Base-by-base conservation (phyloP, 192 early-diverging fungal species). In the Pilaira anomala region DNA sequence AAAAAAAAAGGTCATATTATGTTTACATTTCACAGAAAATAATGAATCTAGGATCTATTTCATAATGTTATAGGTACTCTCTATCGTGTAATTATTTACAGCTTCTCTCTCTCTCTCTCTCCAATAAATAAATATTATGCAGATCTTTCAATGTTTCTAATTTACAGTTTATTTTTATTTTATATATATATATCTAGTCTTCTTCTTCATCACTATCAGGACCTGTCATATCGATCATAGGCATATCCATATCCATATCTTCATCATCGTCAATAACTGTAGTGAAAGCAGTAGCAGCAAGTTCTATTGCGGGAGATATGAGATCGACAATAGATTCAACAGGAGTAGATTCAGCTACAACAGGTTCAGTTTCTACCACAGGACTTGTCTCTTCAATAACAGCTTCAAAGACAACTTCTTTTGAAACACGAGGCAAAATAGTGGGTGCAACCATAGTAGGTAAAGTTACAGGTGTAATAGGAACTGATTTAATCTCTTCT, bases 151-250 rank as follows among this genome's bases (percentile, higher is more conserved):
- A n/a, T n/a, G n/a, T n/a, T n/a, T n/a, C n/a, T n/a, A n/a, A n/a
- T n/a, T n/a, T n/a, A n/a, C n/a, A n/a, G n/a, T n/a, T n/a, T n/a
- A n/a, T n/a, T n/a, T n/a, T n/a, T n/a, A n/a, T n/a, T n/a, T n/a
- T n/a, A n/a, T n/a, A n/a, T n/a, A n/a, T n/a, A n/a, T n/a, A n/a
- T n/a, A n/a, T n/a, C n/a, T n/a, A n/a, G n/a, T 52, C 50, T 7
- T 63, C 41, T 9, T 73, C 71, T n/a, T 63, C 65, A 46, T 73
- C 71, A 22, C 50, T 61, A 18, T 73, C 71, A 39, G 71, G 71
- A 1, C 71, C 71, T 53, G 49, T 60, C 71, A 73, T 49, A 33
- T 66, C 70, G 12, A 72, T 72, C 0, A 66, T 56, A 18, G 69
- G 69, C 41, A 66, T 66, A 25, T 56, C 71, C 48, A 67, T 39